A percentile compares a stretch with the other conserved stretches of the same genome.
Evolutionary conservation across 257 asterid genomes (phyloP).

Genomic region (Nicotiana attenuata): DNA sequence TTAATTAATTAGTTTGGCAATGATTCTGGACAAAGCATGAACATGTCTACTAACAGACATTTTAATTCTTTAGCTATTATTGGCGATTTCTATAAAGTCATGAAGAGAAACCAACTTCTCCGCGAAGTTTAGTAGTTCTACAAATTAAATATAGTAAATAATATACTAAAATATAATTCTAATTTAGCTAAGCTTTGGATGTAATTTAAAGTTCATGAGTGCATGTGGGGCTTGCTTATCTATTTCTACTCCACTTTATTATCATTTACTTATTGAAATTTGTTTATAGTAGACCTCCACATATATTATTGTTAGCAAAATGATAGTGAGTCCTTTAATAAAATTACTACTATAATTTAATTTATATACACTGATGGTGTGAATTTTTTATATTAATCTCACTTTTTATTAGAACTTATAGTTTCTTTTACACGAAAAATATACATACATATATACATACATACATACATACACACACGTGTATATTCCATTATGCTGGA

Average conservation of each 20-base stretch:
- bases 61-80: constrained; percentile 8
- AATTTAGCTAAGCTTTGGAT: constrained; percentile 3
- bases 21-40: neutral
- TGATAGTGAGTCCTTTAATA: neutral
- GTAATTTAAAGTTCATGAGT: constrained; percentile 10
- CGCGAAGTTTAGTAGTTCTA: neutral
- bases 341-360: too few species aligned
- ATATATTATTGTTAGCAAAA: neutral
- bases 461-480: too few species aligned
- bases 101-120: neutral
- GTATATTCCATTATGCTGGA: neutral
- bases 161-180: neutral
- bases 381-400: too few species aligned
- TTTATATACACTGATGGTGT: too few species aligned
- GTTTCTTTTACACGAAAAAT: too few species aligned
- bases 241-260: neutral
- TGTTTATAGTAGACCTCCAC: constrained; percentile 1
- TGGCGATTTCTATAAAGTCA: neutral
- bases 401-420: too few species aligned
- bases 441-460: too few species aligned
- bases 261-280: neutral
- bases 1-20: neutral
- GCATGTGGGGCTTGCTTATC: constrained; percentile 33
- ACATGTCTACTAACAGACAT: constrained; percentile 6
- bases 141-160: neutral